phyloP scores from a whole-genome alignment of 352 stramenopile species.

The Phytophthora idaei region DNA sequence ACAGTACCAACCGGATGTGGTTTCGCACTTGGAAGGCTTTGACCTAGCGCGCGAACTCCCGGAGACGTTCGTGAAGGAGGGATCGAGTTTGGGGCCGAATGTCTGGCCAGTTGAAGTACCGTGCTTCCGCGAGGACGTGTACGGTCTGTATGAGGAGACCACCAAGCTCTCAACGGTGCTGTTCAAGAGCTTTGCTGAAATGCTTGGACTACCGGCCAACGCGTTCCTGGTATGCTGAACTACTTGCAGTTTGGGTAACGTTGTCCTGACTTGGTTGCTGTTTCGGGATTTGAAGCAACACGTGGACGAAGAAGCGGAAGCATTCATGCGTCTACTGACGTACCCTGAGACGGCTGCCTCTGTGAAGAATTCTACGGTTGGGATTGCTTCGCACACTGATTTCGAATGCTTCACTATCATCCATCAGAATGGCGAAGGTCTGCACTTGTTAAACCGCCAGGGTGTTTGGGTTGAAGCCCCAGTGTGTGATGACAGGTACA shows the following conservation, averaged over 20 bases:
- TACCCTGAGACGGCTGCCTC: slow-evolving; percentile 59
- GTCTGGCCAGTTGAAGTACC: slow-evolving; percentile 72
- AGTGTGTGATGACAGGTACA: slow-evolving; percentile 67
- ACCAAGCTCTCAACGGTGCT: slow-evolving; percentile 66
- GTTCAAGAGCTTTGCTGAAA: slow-evolving; percentile 81
- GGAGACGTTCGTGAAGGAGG: slow-evolving; percentile 55
- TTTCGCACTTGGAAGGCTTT: slow-evolving; percentile 79
- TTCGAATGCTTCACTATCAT: slow-evolving; percentile 90
- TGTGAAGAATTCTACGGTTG: slow-evolving; percentile 69
- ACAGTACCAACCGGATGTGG: slow-evolving; percentile 80
- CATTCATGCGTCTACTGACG: slow-evolving; percentile 81
- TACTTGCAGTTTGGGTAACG: slow-evolving; percentile 3
- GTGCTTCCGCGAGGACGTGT: slow-evolving; percentile 70
- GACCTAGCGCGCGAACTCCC: slow-evolving; percentile 71
- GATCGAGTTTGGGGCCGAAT: slow-evolving; percentile 78
- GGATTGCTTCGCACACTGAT: slow-evolving; percentile 84
- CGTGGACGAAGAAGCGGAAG: slow-evolving; percentile 67
- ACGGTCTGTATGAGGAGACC: slow-evolving; percentile 77
- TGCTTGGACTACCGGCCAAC: slow-evolving; percentile 62
- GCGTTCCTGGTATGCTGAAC: slow-evolving; percentile 61
- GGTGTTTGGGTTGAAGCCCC: slow-evolving; percentile 75
- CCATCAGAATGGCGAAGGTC: slow-evolving; percentile 76
- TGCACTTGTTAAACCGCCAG: slow-evolving; percentile 69
- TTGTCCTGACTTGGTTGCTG: slow-evolving; percentile 17
- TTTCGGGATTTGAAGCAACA: slow-evolving; percentile 56